phyloP scores from a whole-genome alignment of 805 yeast genomes.

The Yarrowia sp. region DNA sequence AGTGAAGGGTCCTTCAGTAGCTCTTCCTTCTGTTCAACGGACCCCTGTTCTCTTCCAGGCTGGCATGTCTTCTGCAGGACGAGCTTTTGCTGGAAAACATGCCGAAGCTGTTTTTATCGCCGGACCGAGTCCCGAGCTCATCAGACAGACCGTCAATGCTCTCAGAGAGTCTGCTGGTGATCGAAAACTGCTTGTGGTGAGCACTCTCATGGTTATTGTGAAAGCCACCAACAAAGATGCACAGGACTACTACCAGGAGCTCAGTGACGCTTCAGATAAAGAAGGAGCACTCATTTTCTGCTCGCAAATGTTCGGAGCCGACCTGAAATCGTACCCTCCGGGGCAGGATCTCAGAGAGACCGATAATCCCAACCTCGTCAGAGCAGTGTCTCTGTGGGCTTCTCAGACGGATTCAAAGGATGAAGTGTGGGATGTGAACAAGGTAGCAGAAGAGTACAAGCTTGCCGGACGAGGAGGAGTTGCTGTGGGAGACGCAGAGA shows the following conservation, averaged over 20 bases:
- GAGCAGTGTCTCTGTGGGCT: slow-evolving; percentile 10
- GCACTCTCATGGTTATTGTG: slow-evolving; percentile 7
- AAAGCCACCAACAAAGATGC: slow-evolving; percentile 8
- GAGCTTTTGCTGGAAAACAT: slow-evolving; percentile 54
- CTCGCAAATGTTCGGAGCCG: slow-evolving; percentile 24
- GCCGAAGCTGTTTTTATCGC: slow-evolving; percentile 55
- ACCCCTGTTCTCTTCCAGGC: slow-evolving; percentile 57
- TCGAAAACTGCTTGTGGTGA: slow-evolving; percentile 1
- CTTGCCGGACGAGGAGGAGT: slow-evolving; percentile 22
- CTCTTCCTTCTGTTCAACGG: slow-evolving; percentile 56
- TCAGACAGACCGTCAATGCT: slow-evolving; percentile 48
- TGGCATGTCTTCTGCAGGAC: slow-evolving; percentile 55
- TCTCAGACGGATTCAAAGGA: slow-evolving; percentile 44
- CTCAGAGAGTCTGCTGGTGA: slow-evolving; percentile 50
- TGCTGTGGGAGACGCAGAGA: slow-evolving; percentile 39
- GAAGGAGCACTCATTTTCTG: slow-evolving; percentile 25
- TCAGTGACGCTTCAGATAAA: slow-evolving; percentile 4
- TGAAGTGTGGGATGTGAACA: slow-evolving; percentile 4
- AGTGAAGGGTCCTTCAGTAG: slow-evolving; percentile 55
- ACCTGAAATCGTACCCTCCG: neutral
- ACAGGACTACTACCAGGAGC: slow-evolving; percentile 7
- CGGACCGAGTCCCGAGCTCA: slow-evolving; percentile 49
- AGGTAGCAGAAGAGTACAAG: neutral
- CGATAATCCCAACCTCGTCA: slow-evolving; percentile 3
- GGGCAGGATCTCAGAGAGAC: slow-evolving; percentile 5